Percentiles rank a stretch among this genome's conserved stretches.
These are phyloP conservation scores for Ophiosphaerella korrae DNA, from an alignment of 2,329 filamentous ascomycete genomes.

Conservation along the genomic window DNA sequence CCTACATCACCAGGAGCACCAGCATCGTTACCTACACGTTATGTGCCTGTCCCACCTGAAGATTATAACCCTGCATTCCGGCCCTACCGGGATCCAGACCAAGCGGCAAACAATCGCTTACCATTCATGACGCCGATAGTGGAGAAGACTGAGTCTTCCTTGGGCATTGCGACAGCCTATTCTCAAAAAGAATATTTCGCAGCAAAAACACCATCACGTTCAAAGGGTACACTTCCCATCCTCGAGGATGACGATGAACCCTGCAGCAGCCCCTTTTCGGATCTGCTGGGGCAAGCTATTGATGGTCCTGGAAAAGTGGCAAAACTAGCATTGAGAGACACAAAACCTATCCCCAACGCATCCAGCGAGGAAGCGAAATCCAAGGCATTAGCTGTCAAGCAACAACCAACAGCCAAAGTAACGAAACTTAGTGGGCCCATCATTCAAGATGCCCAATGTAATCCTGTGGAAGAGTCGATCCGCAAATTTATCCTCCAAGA, in stretches of 20 bases:
- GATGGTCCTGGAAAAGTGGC: conserved; percentile 53
- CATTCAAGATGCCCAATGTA: conserved; percentile 82
- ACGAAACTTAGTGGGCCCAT: conserved; percentile 67
- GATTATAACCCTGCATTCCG: conserved; percentile 81
- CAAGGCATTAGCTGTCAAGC: conserved; percentile 28
- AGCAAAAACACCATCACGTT: conserved; percentile 79
- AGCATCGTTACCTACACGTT: conserved; percentile 60
- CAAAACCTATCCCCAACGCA: conserved; percentile 39
- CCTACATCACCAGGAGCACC: conserved; percentile 52
- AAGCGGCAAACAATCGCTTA: conserved; percentile 85
- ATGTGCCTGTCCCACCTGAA: conserved; percentile 80
- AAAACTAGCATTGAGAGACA: conserved; percentile 58
- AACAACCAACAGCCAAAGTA: conserved; percentile 46
- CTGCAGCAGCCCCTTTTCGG: conserved; percentile 74
- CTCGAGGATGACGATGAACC: conserved; percentile 51
- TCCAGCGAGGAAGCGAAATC: conserved; percentile 16
- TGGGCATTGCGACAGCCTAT: conserved; percentile 58
- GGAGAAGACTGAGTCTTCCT: conserved; percentile 88
- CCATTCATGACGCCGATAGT: conserved; percentile 99
- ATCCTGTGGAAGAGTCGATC: conserved; percentile 80
- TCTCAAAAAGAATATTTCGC: conserved; percentile 64
- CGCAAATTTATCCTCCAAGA: conserved; percentile 76
- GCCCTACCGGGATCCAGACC: conserved; percentile 78
- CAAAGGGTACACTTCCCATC: conserved; percentile 46
- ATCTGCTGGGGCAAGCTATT: conserved; percentile 60